Conservation (phyloP, 2,329 filamentous ascomycete genomes). For the Dactylellina parvicollis region DNA sequence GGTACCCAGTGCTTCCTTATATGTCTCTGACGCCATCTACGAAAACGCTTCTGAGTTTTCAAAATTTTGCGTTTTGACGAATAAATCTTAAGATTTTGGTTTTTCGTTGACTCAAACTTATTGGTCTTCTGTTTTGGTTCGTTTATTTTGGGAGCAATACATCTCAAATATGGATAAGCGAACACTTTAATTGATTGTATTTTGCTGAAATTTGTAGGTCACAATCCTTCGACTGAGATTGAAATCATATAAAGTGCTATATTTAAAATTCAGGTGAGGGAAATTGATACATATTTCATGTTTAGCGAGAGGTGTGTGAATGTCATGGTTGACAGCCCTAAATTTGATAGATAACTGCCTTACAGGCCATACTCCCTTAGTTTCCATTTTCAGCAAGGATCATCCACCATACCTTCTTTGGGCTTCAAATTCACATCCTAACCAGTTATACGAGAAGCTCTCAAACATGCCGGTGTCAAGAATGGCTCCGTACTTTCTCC, state of each 20-base stretch:
- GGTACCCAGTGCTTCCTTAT: constrained; percentile 39
- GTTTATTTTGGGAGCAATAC: constrained; percentile 42
- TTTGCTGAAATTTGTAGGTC: constrained; percentile 1
- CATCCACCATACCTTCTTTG: not conserved
- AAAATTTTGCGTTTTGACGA: constrained; percentile 13
- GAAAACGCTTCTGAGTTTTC: constrained; percentile 9
- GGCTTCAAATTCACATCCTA: no score
- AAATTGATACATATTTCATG: constrained; percentile 47
- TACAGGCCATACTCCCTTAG: not conserved
- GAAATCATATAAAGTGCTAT: not conserved
- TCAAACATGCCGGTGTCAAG: not conserved
- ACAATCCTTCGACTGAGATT: no score
- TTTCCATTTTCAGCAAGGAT: constrained; percentile 21
- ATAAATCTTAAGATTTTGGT: constrained; percentile 5
- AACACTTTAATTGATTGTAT: constrained; percentile 20
- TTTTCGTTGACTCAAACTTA: not conserved
- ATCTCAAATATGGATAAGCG: constrained; percentile 38
- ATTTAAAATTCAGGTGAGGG: constrained; percentile 12
- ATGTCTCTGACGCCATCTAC: constrained; percentile 30
- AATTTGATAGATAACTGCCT: not conserved
- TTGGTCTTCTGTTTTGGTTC: constrained; percentile 2
- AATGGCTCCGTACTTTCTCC: not conserved
- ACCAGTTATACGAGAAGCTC: no score
- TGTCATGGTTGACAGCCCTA: constrained; percentile 14
- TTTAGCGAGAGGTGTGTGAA: not conserved